Evolutionary conservation across 1,139 yeast genomes (phyloP), one percentile per base, ranked within the genome.

Genomic region (Pichia sp.): DNA sequence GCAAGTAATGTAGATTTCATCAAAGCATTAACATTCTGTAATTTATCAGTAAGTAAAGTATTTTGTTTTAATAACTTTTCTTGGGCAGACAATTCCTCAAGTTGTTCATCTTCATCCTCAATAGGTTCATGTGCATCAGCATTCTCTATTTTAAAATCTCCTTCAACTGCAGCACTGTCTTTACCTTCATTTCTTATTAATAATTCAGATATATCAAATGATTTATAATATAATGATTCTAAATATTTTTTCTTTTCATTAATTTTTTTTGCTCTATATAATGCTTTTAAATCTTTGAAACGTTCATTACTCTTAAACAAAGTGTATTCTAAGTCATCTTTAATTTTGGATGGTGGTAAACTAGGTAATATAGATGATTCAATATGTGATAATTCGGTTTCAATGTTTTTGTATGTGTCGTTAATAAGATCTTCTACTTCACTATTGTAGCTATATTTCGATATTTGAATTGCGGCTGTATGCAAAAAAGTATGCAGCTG

Each of bases 1-100:
- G 83, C 83, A 58, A 65, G 38, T 1, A 64, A 48, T 0, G 67
- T 57, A 2, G 65, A 57, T 46, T 61, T 62, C 51, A 65, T 49
- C 43, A 65, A 42, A 29, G 60, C 57, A 40, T 61, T 61, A 3
- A 65, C 58, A 30, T 57, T 60, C 45, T 64, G 66, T 25, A 64
- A 53, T 42, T 60, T 61, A 26, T 48, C 50, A 8, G 66, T 63
- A 10, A 65, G 56, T 29, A 52, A 49, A 5, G 50, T 43, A 50
- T 65, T 65, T 40, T 60, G 62, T 36, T 57, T 58, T 8, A 65
- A 51, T 9, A 65, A 39, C 40, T 56, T 53, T 27, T 64, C 65
- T 34, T 58, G 58, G 7, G 52, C 47, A 0, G 63, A 46, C 28
- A 61, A 47, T 34, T 62, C 51, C 40, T 58, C 50, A 31, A 60